A percentile compares a stretch with the other conserved stretches of the same genome.
phyloP scores from a whole-genome alignment of 345 rosid species.

The Citrus sinensis region DVS_A1.0 CM039163.1:3376501-3377000 shows the following conservation, averaged over 20 bases:
- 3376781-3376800: slow-evolving; percentile 47
- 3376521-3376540: slow-evolving; percentile 65
- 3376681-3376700: not conserved
- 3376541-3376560: slow-evolving; percentile 33
- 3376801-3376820: slow-evolving; percentile 20
- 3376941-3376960: slow-evolving; percentile 14
- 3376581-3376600: slow-evolving; percentile 8
- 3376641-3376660: slow-evolving; percentile 27
- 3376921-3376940: slow-evolving; percentile 13
- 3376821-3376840: slow-evolving; percentile 25
- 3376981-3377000: not conserved
- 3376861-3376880: slow-evolving; percentile 32
- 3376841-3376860: slow-evolving; percentile 13
- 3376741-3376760: slow-evolving; percentile 87
- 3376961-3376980: slow-evolving; percentile 2
- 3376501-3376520: slow-evolving; percentile 25
- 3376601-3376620: slow-evolving; percentile 31
- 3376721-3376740: slow-evolving; percentile 44
- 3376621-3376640: slow-evolving; percentile 29
- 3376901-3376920: not conserved
- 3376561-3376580: slow-evolving; percentile 45
- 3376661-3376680: slow-evolving; percentile 47
- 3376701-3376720: slow-evolving; percentile 28
- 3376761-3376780: slow-evolving; percentile 63
- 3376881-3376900: slow-evolving; percentile 12